Conservation (phyloP, 129 eudicot species). For the Saposhnikovia divaricata region DNA sequence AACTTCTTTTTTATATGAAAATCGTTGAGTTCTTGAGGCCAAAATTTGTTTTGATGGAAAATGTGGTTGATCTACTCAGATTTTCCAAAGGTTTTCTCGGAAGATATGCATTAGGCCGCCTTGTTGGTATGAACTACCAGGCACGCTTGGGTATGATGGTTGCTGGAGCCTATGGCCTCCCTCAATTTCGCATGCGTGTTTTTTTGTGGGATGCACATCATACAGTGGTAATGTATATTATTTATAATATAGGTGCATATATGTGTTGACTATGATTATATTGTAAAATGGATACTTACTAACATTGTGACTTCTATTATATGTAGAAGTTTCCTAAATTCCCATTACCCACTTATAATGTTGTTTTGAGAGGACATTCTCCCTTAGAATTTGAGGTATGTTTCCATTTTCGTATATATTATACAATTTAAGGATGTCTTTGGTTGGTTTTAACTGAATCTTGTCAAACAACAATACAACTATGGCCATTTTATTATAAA, state of each 20-base stretch:
- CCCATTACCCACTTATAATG: constrained; percentile 81
- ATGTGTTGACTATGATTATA: background rate
- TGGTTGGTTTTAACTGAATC: background rate
- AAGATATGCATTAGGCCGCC: constrained; percentile 65
- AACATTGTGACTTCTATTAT: background rate
- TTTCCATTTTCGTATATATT: background rate
- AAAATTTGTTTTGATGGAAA: constrained; percentile 67
- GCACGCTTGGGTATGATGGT: constrained; percentile 77
- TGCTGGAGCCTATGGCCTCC: constrained; percentile 87
- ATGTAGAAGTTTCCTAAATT: constrained; percentile 74
- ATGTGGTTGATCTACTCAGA: constrained; percentile 68
- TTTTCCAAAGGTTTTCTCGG: constrained; percentile 65
- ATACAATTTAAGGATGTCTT: background rate
- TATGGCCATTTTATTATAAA: too few species aligned
- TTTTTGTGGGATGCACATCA: constrained; percentile 17
- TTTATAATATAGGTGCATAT: background rate
- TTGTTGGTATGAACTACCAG: constrained; percentile 71
- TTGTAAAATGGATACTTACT: background rate
- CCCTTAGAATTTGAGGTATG: constrained; percentile 80
- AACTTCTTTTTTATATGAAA: constrained; percentile 64
- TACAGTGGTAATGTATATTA: constrained; percentile 31
- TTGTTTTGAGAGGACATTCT: constrained; percentile 51
- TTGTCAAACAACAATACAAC: too few species aligned
- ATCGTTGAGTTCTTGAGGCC: constrained; percentile 59
- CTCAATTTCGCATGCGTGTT: constrained; percentile 77